Base-by-base conservation (phyloP, 305 asterid genomes). In the Fraxinus dipetala region DNA sequence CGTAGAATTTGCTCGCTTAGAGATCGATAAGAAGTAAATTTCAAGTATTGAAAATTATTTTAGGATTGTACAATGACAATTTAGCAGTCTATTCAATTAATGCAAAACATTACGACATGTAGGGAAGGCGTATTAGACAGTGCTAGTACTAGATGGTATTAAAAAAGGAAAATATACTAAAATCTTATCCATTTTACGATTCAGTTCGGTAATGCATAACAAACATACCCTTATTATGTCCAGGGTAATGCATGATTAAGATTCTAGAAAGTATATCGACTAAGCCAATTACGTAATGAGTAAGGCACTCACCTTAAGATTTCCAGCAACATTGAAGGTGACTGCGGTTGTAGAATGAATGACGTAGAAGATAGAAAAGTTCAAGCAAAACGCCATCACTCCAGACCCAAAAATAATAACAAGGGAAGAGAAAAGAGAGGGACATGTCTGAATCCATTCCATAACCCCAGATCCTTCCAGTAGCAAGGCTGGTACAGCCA, bases 291-390 rank as follows among this genome's bases (percentile, higher is more conserved):
- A 30, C 38, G 84, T 18, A 10, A 28, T n/a, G 73, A 76, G 78
- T 77, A 8, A 76, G 80, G 76, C n/a, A 34, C 18, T 65, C 80
- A 95, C 98, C 98, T 95, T 93, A 35, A 93, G 95, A 81, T 93
- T 95, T 82, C 98, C 98, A 4, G 97, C 98, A 70, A 95, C 98
- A 82, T 95, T 95, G 90, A 93, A 95, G 75, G 97, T 95, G 74
- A 95, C 98, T 10, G 98, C 98, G 43, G 97, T 91, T n/a, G 97
- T 95, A 65, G 98, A 93, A 89, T 92, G 98, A 80, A 95, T 94
- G 79, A 93, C 98, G 16, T 94, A 94, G 79, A 93, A 94, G 86
- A 94, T 93, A 4, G 96, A 93, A 85, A 95, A 93, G 89, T 92
- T 95, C 69, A 95, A 92, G 84, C 94, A 95, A 78, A 95, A 93